Base-by-base conservation (phyloP, 2,329 filamentous ascomycete genomes). In the Geosmithia putterillii region DNA sequence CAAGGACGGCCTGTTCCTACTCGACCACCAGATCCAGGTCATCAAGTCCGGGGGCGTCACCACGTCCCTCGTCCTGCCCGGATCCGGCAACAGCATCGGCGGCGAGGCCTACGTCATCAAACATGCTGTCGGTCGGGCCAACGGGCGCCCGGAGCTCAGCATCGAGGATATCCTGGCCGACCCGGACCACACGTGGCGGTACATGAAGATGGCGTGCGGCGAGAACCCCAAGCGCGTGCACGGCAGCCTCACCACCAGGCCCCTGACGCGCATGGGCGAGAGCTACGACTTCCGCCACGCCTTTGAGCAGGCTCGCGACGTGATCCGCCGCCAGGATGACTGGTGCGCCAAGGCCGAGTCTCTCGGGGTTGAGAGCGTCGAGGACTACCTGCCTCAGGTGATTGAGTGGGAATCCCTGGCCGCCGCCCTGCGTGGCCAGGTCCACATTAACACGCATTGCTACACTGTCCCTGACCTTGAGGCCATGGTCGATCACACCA, bases 131-230 rank as follows among this genome's bases (percentile, higher is more conserved):
- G 79, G 79, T 18, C 67, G 66, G 44, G 51, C 64, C 0, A 72
- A 81, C 48, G 76, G 79, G 3, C 71, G 80, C 19, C 62, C 68
- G 15, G 80, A 84, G 56, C 71, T 80, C 38, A 81, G 78, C 43
- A 76, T 74, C 2, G 61, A 67, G 20, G 74, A 82, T 49, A 69
- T 84, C 64, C 65, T 84, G 9, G 80, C 81, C 1, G 77, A 83
- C 42, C 79, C 79, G 1, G 78, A 81, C 37, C 66, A 68, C 19
- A 74, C 65, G 46, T 81, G 79, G 74, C 69, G 81, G 18, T 85
- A 82, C 57, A 81, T 86, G 69, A 85, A 86, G 63, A 85, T 85
- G 80, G 81, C 81, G 0, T 85, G 80, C 49, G 81, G 81, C 32
- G 81, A 85, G 59, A 85, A 85, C 51, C 65, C 80, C 2, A 83